Conservation (phyloP, 1,139 yeast species). For the Zhuliangozyma parablackwelliae region DNA sequence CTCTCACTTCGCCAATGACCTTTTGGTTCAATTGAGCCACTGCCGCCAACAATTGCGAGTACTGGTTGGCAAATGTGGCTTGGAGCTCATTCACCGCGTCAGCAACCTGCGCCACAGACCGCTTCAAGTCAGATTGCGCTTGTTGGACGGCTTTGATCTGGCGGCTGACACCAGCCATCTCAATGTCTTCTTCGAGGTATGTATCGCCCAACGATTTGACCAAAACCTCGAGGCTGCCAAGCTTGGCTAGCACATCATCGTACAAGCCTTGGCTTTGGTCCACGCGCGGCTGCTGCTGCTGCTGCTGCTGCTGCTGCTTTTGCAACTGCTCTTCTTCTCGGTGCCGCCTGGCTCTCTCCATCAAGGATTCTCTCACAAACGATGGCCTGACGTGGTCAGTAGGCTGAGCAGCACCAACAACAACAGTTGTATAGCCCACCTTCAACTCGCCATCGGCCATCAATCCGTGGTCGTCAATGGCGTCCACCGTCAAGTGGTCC, state of each 20-base stretch:
- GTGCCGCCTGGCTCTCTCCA: slow-evolving; percentile 32
- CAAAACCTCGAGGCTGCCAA: slow-evolving; percentile 3
- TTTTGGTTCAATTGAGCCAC: slow-evolving; percentile 33
- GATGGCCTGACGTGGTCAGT: slow-evolving; percentile 6
- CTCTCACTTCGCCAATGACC: slow-evolving; percentile 43
- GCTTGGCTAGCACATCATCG: slow-evolving; percentile 2
- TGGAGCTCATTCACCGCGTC: slow-evolving; percentile 18
- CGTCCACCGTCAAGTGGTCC: slow-evolving; percentile 50
- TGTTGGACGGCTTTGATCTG: slow-evolving; percentile 1
- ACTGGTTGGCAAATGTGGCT: slow-evolving; percentile 25
- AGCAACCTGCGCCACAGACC: background rate
- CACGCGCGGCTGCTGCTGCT: slow-evolving; percentile 1
- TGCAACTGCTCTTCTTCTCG: slow-evolving; percentile 18
- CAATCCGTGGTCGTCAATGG: slow-evolving; percentile 54
- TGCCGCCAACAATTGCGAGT: slow-evolving; percentile 30
- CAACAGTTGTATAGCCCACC: slow-evolving; percentile 18
- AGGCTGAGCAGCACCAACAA: slow-evolving; percentile 8
- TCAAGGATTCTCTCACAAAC: slow-evolving; percentile 29
- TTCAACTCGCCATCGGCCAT: slow-evolving; percentile 41
- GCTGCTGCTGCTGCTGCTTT: slow-evolving; percentile 4
- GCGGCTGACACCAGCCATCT: background rate
- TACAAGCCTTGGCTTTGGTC: background rate
- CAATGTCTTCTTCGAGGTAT: slow-evolving; percentile 1
- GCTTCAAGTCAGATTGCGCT: slow-evolving; percentile 1
- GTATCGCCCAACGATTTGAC: background rate